A percentile compares a stretch with the other conserved stretches of the same genome.
Conservation (phyloP, 2,329 filamentous ascomycete species). For the Neonectria punicea region DNA sequence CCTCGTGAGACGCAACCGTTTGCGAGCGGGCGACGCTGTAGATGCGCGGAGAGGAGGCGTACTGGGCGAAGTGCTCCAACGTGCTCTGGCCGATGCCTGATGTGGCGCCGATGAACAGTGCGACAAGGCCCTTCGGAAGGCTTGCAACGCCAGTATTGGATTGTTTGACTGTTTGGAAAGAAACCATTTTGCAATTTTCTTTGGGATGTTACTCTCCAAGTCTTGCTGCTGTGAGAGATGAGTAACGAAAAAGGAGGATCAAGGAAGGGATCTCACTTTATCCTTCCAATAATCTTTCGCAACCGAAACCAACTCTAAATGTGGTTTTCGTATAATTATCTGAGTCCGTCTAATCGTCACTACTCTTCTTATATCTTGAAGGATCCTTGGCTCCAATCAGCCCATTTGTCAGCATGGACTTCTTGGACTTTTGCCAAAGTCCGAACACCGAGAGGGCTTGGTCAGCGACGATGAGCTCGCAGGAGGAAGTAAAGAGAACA, state of each 20-base stretch:
- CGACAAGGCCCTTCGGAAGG: constrained; percentile 18
- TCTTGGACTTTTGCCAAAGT: not conserved
- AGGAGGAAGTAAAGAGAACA: too few species aligned
- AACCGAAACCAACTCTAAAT: too few species aligned
- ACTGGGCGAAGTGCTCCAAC: constrained; percentile 24
- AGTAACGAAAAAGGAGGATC: not conserved
- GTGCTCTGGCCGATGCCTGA: constrained; percentile 32
- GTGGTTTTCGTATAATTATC: not conserved
- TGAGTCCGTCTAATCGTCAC: not conserved
- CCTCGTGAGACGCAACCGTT: constrained; percentile 1
- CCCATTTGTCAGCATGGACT: not conserved
- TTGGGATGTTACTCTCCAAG: not conserved
- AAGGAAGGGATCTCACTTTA: not conserved
- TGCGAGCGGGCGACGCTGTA: constrained; percentile 22
- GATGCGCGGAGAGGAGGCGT: constrained; percentile 25
- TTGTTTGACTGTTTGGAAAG: constrained; percentile 21
- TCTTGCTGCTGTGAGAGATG: not conserved
- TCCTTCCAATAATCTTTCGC: not conserved
- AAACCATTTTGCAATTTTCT: constrained; percentile 19
- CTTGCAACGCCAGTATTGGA: constrained; percentile 23
- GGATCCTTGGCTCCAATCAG: not conserved
- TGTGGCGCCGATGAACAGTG: constrained; percentile 33
- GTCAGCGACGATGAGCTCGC: not conserved
- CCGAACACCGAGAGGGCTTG: not conserved
- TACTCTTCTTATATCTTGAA: not conserved